phyloP scores from a whole-genome alignment of 2,329 filamentous ascomycete species.

The Fusarium sp. region DNA sequence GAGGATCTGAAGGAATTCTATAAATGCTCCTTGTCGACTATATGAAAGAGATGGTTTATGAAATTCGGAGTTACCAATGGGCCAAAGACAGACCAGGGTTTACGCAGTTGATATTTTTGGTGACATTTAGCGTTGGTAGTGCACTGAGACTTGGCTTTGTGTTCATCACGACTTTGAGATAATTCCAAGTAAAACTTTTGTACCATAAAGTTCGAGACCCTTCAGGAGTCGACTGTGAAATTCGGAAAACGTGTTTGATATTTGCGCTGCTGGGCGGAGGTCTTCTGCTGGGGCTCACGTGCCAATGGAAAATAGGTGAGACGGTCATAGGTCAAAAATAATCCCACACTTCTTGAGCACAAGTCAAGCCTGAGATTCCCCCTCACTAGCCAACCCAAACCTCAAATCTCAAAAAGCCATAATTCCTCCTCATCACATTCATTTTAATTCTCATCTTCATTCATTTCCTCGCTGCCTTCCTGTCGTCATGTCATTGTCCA shows the following conservation, averaged over 20 bases:
- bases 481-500: slow-evolving; percentile 4
- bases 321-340: neutral
- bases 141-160: neutral
- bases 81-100: neutral
- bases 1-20: slow-evolving; percentile 61
- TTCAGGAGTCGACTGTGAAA: neutral
- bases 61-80: neutral
- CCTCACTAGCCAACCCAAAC: neutral
- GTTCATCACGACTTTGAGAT: neutral
- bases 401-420: neutral
- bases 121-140: neutral
- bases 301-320: slow-evolving; percentile 1
- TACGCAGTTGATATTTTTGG: neutral
- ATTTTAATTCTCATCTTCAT: neutral
- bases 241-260: neutral
- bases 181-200: neutral
- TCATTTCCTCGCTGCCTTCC: neutral
- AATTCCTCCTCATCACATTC: neutral
- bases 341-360: neutral
- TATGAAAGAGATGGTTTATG: neutral
- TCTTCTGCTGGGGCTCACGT: slow-evolving; percentile 12
- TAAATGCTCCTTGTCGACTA: slow-evolving; percentile 17
- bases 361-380: neutral
- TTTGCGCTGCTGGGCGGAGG: neutral
- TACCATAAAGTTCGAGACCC: fast-evolving